Base-by-base conservation (phyloP, 2,329 filamentous ascomycete genomes). In the Metarhizium sp. region DNA sequence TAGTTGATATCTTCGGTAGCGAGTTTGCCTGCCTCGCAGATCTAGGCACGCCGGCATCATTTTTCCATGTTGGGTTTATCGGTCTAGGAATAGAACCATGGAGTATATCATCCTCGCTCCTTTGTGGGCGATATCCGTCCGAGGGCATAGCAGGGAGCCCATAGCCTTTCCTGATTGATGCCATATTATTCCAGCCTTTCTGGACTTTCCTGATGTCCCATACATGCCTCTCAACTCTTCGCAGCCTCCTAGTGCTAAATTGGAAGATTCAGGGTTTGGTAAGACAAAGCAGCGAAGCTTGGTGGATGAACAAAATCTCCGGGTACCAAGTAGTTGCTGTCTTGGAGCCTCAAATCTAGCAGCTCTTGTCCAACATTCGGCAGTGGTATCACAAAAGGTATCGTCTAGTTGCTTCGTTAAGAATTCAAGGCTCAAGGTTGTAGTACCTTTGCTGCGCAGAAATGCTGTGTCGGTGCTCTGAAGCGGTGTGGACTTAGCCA, bases 71-170 rank as follows among this genome's bases (percentile, higher is more conserved):
- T 49, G 61, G 62, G 52, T 59, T 61, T 36, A 60, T 54, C 40
- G 63, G 56, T 53, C 63, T 65, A 10, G 63, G 63, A 30, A 63
- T 58, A 25, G 57, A 60, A 14, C 59, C 58, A 36, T 61, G 52
- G 32, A 50, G 42, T 46, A 53, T 56, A 45, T 58, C 46, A 38
- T 69, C 64, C 45, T 62, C 61, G 47, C 59, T 58, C 51, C 60
- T 65, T 55, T 65, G 64, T 10, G 64, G 60, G 55, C 68, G 63
- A 60, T 65, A 60, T 52, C 67, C 64, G 50, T 76, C 72, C 42
- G 66, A 66, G 60, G 73, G 69, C 57, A 72, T 69, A 56, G 69
- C 62, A 13, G 71, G 73, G 51, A 74, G 66, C 56, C 74, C 71
- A 60, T 69, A 71, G 55, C 69, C 69, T 58, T 65, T 66, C 63